Conservation (phyloP, 2,329 filamentous ascomycete species). For the Chaetoscypha palmicola region DNA sequence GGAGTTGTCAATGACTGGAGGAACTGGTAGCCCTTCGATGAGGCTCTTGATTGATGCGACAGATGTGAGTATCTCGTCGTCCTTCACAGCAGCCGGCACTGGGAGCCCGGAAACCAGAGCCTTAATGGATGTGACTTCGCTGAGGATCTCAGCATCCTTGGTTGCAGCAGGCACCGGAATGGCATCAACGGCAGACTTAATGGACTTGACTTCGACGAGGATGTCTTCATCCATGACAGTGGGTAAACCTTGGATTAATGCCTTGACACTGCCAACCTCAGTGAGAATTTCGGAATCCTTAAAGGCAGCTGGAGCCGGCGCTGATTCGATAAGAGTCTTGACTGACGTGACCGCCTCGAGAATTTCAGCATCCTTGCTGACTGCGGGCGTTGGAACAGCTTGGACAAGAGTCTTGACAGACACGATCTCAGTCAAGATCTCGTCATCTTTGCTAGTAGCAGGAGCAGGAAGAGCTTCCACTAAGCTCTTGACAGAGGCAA, state of each 20-base stretch:
- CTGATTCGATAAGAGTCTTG: constrained; percentile 1
- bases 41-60: constrained; percentile 5
- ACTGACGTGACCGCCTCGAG: constrained; percentile 1
- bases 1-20: constrained; percentile 1
- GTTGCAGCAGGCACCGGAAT: background rate
- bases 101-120: constrained; percentile 6
- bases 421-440: constrained; percentile 5
- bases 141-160: constrained; percentile 4
- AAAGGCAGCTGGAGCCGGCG: background rate
- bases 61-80: constrained; percentile 7
- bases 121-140: background rate
- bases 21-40: constrained; percentile 2
- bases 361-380: constrained; percentile 8
- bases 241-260: constrained; percentile 3
- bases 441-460: constrained; percentile 3
- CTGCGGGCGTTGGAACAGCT: constrained; percentile 11
- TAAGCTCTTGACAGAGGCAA: constrained; percentile 4
- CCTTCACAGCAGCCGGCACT: constrained; percentile 4
- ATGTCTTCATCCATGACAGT: constrained; percentile 9
- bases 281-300: constrained; percentile 7
- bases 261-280: constrained; percentile 4
- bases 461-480: constrained; percentile 9
- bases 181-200: constrained; percentile 7
- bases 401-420: constrained; percentile 12
- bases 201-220: constrained; percentile 4